Evolutionary conservation across 2,329 filamentous ascomycete species (phyloP).

Genomic region (Fusarium sp.): DNA sequence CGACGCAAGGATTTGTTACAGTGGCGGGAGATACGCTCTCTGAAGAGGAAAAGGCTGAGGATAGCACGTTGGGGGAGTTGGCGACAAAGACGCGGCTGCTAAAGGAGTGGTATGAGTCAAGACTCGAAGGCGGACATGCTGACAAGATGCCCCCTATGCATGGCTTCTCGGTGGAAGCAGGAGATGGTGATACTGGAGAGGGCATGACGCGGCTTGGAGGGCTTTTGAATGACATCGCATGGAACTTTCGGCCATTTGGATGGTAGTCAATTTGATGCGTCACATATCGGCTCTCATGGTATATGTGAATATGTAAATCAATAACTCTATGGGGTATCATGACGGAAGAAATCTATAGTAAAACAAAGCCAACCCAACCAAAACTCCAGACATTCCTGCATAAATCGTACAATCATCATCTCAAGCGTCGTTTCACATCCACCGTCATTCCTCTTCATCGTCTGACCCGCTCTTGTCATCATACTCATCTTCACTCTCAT

Average conservation of each 20-base stretch:
- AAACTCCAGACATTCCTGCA: neutral
- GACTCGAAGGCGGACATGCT: slow-evolving; percentile 25
- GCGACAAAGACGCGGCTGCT: slow-evolving; percentile 44
- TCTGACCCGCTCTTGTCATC: neutral
- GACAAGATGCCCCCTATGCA: neutral
- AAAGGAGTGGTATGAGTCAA: slow-evolving; percentile 48
- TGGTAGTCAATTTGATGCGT: neutral
- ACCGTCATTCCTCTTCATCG: neutral
- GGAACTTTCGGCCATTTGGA: slow-evolving; percentile 29
- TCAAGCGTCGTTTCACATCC: neutral
- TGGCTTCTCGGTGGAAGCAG: neutral
- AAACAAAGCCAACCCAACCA: neutral
- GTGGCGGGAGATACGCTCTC: slow-evolving; percentile 19
- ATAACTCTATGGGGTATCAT: slow-evolving; percentile 28
- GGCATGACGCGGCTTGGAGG: slow-evolving; percentile 37
- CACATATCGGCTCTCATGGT: neutral
- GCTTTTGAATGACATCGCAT: slow-evolving; percentile 38
- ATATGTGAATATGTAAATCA: neutral
- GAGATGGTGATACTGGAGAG: neutral
- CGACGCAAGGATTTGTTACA: slow-evolving; percentile 19
- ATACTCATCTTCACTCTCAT: slow-evolving; percentile 8
- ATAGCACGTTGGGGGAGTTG: slow-evolving; percentile 30
- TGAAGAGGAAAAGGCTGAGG: slow-evolving; percentile 25
- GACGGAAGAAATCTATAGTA: neutral
- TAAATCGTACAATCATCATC: slow-evolving; percentile 7